phyloP scores from a whole-genome alignment of 139 green algal genomes.

The Chlorella sp. region DNA sequence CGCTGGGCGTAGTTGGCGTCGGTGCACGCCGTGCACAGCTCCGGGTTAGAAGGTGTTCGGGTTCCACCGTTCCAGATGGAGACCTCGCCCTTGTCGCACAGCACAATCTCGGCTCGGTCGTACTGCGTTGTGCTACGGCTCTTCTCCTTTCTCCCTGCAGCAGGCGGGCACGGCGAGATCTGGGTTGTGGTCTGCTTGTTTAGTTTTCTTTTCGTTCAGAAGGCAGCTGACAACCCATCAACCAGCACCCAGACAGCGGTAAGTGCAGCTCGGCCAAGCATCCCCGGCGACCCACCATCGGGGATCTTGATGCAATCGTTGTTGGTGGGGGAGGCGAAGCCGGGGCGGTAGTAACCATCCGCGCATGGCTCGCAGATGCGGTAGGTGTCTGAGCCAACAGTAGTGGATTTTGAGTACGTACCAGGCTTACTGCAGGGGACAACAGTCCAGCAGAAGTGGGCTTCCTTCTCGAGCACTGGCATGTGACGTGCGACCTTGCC shows the following conservation, averaged over 20 bases:
- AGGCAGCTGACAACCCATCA: background rate
- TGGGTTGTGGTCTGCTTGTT: background rate
- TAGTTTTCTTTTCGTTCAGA: background rate
- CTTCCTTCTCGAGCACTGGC: background rate
- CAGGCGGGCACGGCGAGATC: background rate
- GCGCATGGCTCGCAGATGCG: background rate
- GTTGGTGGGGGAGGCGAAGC: background rate
- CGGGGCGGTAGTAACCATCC: constrained; percentile 22
- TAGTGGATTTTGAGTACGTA: background rate
- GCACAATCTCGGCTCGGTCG: constrained; percentile 2
- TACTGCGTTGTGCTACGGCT: background rate
- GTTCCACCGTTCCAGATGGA: background rate
- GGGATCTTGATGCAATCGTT: constrained; percentile 18
- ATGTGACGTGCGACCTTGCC: background rate
- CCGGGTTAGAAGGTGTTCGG: background rate
- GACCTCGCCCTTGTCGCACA: constrained; percentile 11
- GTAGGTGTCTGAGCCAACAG: background rate
- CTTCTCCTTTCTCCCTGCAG: constrained; percentile 5
- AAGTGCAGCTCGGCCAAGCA: background rate
- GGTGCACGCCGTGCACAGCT: background rate
- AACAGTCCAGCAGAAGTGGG: background rate
- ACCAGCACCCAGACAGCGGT: background rate
- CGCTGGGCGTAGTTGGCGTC: constrained; percentile 9
- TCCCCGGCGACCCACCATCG: background rate
- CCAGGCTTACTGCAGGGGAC: background rate